A percentile compares a stretch with the other conserved stretches of the same genome.
phyloP scores from a whole-genome alignment of 2,329 filamentous ascomycete species.

The Mycosphaerella arachidis region DNA sequence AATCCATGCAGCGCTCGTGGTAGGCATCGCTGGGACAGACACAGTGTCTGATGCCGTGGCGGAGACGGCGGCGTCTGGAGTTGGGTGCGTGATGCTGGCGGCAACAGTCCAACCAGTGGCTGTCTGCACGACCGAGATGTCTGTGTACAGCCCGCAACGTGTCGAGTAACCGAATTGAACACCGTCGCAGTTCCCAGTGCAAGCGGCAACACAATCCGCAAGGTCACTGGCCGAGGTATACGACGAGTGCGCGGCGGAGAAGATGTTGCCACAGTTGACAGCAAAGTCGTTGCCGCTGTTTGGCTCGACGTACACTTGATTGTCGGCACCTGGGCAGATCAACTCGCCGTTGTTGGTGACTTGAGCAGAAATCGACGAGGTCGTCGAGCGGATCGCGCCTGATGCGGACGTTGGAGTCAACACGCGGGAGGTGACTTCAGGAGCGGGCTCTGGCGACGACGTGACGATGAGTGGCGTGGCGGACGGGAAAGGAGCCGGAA shows the following conservation, averaged over 20 bases:
- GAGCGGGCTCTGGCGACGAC: not conserved
- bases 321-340: conserved; percentile 16
- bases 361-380: not conserved
- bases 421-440: conserved; percentile 3
- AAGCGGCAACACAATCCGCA: conserved; percentile 15
- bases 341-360: conserved; percentile 8
- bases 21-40: not conserved
- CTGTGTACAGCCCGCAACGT: conserved; percentile 21
- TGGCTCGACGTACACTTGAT: conserved; percentile 14
- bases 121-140: conserved; percentile 15
- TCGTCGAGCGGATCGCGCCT: not conserved
- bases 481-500: conserved; percentile 13
- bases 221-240: conserved; percentile 19
- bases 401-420: conserved; percentile 1
- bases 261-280: conserved; percentile 19
- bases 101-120: conserved; percentile 21
- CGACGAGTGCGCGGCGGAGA: conserved; percentile 16
- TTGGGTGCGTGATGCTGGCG: conserved; percentile 12
- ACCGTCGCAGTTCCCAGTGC: conserved; percentile 21
- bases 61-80: not conserved
- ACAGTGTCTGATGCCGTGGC: not conserved
- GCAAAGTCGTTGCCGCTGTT: conserved; percentile 13
- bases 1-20: not conserved
- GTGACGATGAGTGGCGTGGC: conserved; percentile 3
- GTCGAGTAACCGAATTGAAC: conserved; percentile 19